Percentiles rank a stretch among this genome's conserved stretches.
Conservation (phyloP, 768 basidiomycete genomes). For the Stropharia rugosoannulata region DNA sequence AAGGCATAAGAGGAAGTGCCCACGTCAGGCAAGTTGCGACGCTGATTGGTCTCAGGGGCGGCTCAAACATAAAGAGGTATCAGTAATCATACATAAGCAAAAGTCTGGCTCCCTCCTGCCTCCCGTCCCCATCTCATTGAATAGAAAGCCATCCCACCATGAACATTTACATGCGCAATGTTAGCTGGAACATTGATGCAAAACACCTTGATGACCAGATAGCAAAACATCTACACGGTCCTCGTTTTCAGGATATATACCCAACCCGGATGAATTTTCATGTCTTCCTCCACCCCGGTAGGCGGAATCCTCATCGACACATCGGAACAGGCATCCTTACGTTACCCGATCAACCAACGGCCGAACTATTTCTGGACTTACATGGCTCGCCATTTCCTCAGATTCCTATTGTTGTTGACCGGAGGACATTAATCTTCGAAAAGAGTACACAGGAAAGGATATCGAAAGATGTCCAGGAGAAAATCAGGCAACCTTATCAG, state of each 20-base stretch:
- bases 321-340: slow-evolving; percentile 46
- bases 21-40: too few species aligned
- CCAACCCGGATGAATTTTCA: slow-evolving; percentile 49
- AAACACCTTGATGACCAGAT: slow-evolving; percentile 34
- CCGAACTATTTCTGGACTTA: slow-evolving; percentile 38
- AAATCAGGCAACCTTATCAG: slow-evolving; percentile 38
- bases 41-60: too few species aligned
- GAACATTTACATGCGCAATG: slow-evolving; percentile 40
- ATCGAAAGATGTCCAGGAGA: slow-evolving; percentile 29
- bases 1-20: too few species aligned
- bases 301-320: slow-evolving; percentile 27
- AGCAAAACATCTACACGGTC: slow-evolving; percentile 44
- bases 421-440: slow-evolving; percentile 31
- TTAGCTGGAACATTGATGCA: slow-evolving; percentile 28
- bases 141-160: slow-evolving; percentile 17
- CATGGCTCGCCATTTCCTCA: slow-evolving; percentile 23
- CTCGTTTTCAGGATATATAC: slow-evolving; percentile 31
- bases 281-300: slow-evolving; percentile 45
- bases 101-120: too few species aligned
- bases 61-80: too few species aligned
- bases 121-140: too few species aligned
- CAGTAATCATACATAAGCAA: too few species aligned
- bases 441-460: slow-evolving; percentile 29
- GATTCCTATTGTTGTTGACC: slow-evolving; percentile 24
- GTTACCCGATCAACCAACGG: slow-evolving; percentile 40